phyloP scores from a whole-genome alignment of 2,329 filamentous ascomycete genomes.

The Anisogramma anomala region DNA sequence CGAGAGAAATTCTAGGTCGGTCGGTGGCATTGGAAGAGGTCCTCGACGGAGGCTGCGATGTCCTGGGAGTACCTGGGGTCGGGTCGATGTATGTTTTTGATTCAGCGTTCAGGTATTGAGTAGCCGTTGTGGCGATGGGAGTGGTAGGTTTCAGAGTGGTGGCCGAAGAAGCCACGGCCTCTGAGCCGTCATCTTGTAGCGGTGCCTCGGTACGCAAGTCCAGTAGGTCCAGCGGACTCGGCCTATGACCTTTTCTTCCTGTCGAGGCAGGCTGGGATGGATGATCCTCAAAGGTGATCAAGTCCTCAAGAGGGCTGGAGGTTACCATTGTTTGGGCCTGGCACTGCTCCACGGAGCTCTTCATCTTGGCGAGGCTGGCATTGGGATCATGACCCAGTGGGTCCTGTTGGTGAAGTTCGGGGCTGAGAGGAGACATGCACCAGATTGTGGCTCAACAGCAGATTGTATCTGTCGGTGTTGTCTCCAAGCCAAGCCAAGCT shows the following conservation, averaged over 20 bases:
- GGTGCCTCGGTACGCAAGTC: too few relatives aligned
- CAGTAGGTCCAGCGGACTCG: background rate
- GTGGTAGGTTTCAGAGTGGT: conserved; percentile 37
- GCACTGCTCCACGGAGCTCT: conserved; percentile 13
- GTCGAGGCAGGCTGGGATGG: background rate
- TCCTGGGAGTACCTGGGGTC: conserved; percentile 43
- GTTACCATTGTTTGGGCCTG: conserved; percentile 5
- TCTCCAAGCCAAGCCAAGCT: background rate
- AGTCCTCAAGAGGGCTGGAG: conserved; percentile 6
- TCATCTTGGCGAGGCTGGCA: conserved; percentile 8
- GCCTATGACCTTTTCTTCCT: background rate
- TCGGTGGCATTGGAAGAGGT: conserved; percentile 44
- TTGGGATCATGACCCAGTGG: conserved; percentile 11
- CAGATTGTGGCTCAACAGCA: background rate
- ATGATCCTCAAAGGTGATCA: conserved; percentile 5
- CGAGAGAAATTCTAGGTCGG: conserved; percentile 32
- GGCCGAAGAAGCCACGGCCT: conserved; percentile 33
- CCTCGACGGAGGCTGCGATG: conserved; percentile 47
- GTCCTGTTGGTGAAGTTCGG: conserved; percentile 3
- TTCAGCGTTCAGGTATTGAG: conserved; percentile 37
- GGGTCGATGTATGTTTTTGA: conserved; percentile 42
- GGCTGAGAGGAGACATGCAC: conserved; percentile 14
- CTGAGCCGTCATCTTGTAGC: conserved; percentile 7
- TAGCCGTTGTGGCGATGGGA: conserved; percentile 25
- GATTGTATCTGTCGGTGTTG: too few relatives aligned